Percentiles rank a stretch among this genome's conserved stretches.
Conservation (phyloP, 1,284 basidiomycete species). For the Sporisorium iseilematis-ciliati region DNA sequence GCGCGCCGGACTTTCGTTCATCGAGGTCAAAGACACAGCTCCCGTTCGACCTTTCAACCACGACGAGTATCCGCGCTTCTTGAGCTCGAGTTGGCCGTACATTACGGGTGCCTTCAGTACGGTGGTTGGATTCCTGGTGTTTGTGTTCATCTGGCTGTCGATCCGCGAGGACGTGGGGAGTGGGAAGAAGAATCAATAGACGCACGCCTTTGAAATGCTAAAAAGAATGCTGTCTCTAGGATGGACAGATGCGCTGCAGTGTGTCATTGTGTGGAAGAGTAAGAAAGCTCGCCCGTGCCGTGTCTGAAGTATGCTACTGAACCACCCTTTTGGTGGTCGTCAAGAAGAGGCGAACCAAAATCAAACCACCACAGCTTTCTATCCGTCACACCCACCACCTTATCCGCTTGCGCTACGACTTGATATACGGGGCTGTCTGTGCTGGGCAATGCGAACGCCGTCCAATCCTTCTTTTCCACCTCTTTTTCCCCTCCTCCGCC, state of each 20-base stretch:
- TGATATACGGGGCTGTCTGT: slow-evolving; percentile 36
- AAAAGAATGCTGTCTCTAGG: background rate
- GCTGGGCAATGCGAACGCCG: slow-evolving; percentile 29
- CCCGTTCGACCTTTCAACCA: slow-evolving; percentile 92
- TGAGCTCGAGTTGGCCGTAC: slow-evolving; percentile 94
- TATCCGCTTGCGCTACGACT: slow-evolving; percentile 17
- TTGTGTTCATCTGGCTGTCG: slow-evolving; percentile 82
- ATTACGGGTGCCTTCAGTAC: slow-evolving; percentile 90
- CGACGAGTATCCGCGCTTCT: slow-evolving; percentile 93
- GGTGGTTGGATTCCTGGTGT: slow-evolving; percentile 83
- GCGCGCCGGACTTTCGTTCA: slow-evolving; percentile 83
- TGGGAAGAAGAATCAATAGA: slow-evolving; percentile 34
- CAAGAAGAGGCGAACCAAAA: slow-evolving; percentile 21
- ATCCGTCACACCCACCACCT: slow-evolving; percentile 39
- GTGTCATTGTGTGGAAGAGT: background rate
- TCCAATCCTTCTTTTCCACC: slow-evolving; percentile 28
- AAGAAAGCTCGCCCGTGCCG: slow-evolving; percentile 5
- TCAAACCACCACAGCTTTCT: slow-evolving; percentile 41
- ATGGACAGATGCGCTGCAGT: background rate
- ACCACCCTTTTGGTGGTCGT: background rate
- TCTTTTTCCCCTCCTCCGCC: background rate
- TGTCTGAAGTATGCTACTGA: slow-evolving; percentile 30
- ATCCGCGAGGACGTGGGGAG: slow-evolving; percentile 16
- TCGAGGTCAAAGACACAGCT: slow-evolving; percentile 79
- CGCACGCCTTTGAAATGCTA: background rate